Percentiles rank a stretch among this genome's conserved stretches.
Evolutionary conservation across 148 eudicot genomes (phyloP).

Genomic region (Chenopodium album): DNA sequence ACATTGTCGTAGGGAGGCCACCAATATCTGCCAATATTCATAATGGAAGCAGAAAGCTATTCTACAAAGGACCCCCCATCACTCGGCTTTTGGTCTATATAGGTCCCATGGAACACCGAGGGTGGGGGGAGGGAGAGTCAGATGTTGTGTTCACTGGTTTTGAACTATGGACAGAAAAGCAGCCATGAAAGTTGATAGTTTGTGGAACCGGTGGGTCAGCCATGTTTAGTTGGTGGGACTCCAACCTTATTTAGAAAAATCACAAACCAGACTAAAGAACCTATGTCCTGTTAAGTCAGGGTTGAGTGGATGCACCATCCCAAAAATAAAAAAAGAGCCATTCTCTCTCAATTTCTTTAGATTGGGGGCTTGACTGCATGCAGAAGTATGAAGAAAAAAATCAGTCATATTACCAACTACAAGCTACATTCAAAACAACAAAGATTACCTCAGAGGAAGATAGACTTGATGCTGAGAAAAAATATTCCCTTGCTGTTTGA

Average conservation of each 20-base stretch:
- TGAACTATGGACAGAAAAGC: background rate
- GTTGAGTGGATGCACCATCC: background rate
- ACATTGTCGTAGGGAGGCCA: no score
- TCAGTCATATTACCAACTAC: background rate
- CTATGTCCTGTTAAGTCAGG: background rate
- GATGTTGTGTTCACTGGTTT: no score
- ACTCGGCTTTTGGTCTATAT: background rate
- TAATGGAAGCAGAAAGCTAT: no score
- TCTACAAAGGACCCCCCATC: background rate
- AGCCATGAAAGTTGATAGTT: background rate
- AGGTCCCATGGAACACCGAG: background rate
- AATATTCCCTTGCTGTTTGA: slow-evolving; percentile 91
- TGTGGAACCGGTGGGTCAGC: background rate
- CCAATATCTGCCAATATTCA: background rate
- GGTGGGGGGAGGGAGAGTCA: no score
- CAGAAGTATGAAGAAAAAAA: background rate
- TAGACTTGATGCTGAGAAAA: slow-evolving; percentile 95
- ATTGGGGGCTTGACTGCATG: background rate
- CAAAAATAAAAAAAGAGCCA: background rate
- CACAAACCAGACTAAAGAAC: background rate
- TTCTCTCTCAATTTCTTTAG: background rate
- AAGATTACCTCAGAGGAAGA: slow-evolving; percentile 70
- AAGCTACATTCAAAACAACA: background rate
- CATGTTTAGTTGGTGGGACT: background rate
- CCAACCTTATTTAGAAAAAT: background rate